Conservation (phyloP, 257 asterid genomes). For the Coffea canephora region DNA sequence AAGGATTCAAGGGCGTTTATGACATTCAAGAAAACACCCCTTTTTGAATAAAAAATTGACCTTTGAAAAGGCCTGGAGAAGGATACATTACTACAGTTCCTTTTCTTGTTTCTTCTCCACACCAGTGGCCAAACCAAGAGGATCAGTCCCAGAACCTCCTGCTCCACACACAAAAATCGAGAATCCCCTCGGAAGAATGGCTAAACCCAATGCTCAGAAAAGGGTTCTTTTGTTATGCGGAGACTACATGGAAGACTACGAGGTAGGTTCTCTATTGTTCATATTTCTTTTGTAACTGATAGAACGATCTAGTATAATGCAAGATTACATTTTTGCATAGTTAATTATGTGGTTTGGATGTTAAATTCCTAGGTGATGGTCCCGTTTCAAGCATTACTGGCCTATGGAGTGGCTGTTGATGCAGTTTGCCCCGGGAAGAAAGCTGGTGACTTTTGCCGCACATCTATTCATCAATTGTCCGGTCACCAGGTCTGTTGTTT, state of each 20-base stretch:
- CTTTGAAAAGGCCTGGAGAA: too few relatives aligned
- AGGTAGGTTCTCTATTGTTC: conserved; percentile 61
- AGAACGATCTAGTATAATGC: background rate
- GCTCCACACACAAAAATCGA: conserved; percentile 21
- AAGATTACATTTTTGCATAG: background rate
- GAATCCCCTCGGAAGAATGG: background rate
- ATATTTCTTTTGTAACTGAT: conserved; percentile 1
- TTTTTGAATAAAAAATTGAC: too few relatives aligned
- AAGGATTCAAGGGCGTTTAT: background rate
- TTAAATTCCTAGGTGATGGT: conserved; percentile 65
- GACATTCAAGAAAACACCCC: background rate
- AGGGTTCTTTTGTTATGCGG: conserved; percentile 81
- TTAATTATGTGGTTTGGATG: background rate
- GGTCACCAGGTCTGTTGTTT: conserved; percentile 63
- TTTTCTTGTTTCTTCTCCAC: background rate
- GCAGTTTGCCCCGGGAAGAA: conserved; percentile 95
- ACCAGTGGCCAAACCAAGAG: background rate
- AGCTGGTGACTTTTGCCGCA: conserved; percentile 82
- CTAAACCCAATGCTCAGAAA: conserved; percentile 40
- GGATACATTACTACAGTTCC: background rate
- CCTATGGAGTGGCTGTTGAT: conserved; percentile 85
- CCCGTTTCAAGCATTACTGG: conserved; percentile 89
- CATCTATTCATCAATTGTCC: conserved; percentile 65
- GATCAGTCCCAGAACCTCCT: conserved; percentile 26
- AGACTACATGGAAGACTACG: conserved; percentile 89